phyloP scores from a whole-genome alignment of 2,329 filamentous ascomycete species.

The Knufia fluminis region DNA sequence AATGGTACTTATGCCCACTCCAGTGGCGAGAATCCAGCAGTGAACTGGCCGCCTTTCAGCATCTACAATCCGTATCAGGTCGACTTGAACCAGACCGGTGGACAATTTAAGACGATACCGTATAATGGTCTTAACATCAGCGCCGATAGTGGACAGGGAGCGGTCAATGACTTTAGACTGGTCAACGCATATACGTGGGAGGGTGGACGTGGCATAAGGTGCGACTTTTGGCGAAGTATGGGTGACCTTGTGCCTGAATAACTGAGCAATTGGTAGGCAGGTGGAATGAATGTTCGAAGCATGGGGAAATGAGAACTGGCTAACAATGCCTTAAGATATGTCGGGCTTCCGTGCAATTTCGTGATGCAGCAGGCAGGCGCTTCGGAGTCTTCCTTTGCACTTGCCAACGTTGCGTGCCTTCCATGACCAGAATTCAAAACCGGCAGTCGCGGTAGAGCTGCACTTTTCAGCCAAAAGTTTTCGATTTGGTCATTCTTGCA shows the following conservation, averaged over 20 bases:
- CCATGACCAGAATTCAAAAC: too few relatives aligned
- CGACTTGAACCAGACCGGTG: constrained; percentile 42
- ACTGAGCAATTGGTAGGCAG: too few relatives aligned
- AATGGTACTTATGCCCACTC: constrained; percentile 21
- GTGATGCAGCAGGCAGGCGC: too few relatives aligned
- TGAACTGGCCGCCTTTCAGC: constrained; percentile 31
- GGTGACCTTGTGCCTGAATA: constrained; percentile 16
- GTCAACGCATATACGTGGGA: constrained; percentile 41
- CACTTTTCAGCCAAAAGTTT: too few relatives aligned
- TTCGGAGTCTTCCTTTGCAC: too few relatives aligned
- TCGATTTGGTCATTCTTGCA: too few relatives aligned
- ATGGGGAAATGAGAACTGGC: too few relatives aligned
- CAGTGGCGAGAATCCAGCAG: constrained; percentile 22
- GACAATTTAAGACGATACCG: constrained; percentile 20
- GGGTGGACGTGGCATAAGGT: constrained; percentile 37
- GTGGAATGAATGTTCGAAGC: too few relatives aligned
- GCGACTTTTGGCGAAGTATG: constrained; percentile 36
- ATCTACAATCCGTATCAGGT: constrained; percentile 31
- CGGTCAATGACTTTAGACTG: constrained; percentile 34
- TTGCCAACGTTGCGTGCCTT: too few relatives aligned
- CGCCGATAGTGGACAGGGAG: constrained; percentile 25
- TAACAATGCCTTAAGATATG: too few relatives aligned
- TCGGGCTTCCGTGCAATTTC: too few relatives aligned
- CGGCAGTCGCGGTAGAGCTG: too few relatives aligned
- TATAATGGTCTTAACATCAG: constrained; percentile 21